Evolutionary conservation across 108 stramenopile genomes (phyloP), one percentile per base, ranked within the genome.

Genomic region (Cyclostephanos tholiformis): DNA sequence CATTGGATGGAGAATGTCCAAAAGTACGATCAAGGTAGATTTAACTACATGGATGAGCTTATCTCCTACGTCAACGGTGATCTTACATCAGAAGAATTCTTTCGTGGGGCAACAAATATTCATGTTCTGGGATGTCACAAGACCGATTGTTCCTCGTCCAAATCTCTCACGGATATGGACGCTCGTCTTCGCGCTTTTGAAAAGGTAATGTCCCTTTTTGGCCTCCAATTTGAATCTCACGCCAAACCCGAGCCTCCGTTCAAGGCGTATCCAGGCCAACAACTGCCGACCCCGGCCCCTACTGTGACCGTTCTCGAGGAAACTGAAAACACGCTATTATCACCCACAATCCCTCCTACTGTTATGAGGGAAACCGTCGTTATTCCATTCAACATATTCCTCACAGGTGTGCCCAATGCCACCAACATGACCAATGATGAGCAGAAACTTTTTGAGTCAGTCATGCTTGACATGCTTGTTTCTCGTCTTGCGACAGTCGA

Each of bases 1-100:
- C 73, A 77, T 23, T 82, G 81, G 81, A 74, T 82, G 44, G 81
- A 82, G 66, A 68, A 73, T 32, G 58, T 82, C 25, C 81, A 82
- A 41, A 68, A 48, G 19, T 82, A 82, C 59, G 23, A 77, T 32
- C 23, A 53, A 49, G 72, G 67, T 52, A 76, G 77, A 48, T 73
- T 67, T 51, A 74, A 78, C 53, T 82, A 68, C 76, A 59, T 56
- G 48, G 65, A 73, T 39, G 39, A 74, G 41, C 76, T 82, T 36
- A 58, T 29, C 1, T 20, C 29, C 14, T 82, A 78, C 57, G 81
- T 82, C 30, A 66, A 72, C 38, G 64, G 55, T 16, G 55, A 74
- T 67, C 76, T 82, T 17, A 36, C 32, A 8, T 65, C 60, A 19
- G 26, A 38, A 2, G 30, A 59, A 19, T 82, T 82, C 72, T 55